phyloP scores from a whole-genome alignment of 441 rosid genomes.

The Euphorbia corollata region DNA sequence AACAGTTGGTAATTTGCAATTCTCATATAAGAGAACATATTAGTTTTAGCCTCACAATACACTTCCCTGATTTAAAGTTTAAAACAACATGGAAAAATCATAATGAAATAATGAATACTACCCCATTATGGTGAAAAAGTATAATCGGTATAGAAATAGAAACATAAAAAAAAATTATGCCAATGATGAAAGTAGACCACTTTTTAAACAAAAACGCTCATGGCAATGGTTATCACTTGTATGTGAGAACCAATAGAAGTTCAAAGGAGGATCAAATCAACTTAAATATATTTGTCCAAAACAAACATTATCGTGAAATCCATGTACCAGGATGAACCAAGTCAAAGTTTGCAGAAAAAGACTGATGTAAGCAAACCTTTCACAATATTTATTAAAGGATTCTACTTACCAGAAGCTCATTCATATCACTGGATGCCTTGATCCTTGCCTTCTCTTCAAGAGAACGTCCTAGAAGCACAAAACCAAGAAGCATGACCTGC shows the following conservation, averaged over 20 bases:
- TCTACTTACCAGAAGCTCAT: slow-evolving; percentile 76
- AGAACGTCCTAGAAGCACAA: slow-evolving; percentile 90
- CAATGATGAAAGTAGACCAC: not conserved
- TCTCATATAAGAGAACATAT: slow-evolving; percentile 1
- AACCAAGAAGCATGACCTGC: slow-evolving; percentile 99
- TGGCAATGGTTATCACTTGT: not conserved
- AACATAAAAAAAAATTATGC: not conserved
- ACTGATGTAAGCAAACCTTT: slow-evolving; percentile 7
- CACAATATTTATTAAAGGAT: slow-evolving; percentile 3
- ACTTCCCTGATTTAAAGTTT: not conserved
- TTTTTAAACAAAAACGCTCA: not conserved
- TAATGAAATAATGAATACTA: not conserved
- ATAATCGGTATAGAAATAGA: not conserved
- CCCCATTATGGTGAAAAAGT: not conserved
- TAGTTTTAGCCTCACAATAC: not conserved
- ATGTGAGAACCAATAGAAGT: not conserved
- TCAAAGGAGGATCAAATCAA: not conserved
- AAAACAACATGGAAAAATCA: not conserved
- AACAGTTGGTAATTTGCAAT: not conserved
- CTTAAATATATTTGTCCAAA: not conserved
- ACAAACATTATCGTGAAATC: not conserved
- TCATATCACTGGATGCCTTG: slow-evolving; percentile 85
- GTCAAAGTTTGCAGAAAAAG: slow-evolving; percentile 9
- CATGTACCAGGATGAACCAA: slow-evolving; percentile 1
- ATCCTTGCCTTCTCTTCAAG: slow-evolving; percentile 87